Conservation (phyloP, 345 rosid species). For the Salix viminalis region DNA sequence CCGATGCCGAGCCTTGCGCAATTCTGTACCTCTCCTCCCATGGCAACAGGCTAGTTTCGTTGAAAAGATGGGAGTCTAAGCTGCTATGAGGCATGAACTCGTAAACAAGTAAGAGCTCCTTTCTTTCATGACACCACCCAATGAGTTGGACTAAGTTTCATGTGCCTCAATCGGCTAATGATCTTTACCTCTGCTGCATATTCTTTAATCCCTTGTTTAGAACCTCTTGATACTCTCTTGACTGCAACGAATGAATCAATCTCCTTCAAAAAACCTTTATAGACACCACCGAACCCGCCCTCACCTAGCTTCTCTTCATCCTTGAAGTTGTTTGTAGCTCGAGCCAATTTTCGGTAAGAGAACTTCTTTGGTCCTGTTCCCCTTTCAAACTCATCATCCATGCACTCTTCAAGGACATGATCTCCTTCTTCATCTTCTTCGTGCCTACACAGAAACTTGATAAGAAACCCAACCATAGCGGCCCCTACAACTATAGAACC, state of each 20-base stretch:
- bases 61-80: conserved; percentile 26
- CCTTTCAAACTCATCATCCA: conserved; percentile 16
- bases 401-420: not conserved
- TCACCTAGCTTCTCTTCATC: conserved; percentile 27
- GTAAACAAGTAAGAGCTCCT: conserved; percentile 28
- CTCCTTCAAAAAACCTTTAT: conserved; percentile 20
- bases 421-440: not conserved
- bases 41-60: not conserved
- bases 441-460: not conserved
- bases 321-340: conserved; percentile 26
- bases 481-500: not conserved
- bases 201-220: conserved; percentile 25
- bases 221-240: conserved; percentile 15
- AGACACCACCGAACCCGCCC: conserved; percentile 37
- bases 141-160: conserved; percentile 31
- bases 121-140: conserved; percentile 39
- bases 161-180: conserved; percentile 36
- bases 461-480: not conserved
- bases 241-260: conserved; percentile 10
- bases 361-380: conserved; percentile 28
- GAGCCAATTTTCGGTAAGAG: conserved; percentile 17
- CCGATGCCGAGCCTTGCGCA: conserved; percentile 24
- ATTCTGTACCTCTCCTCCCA: conserved; percentile 26
- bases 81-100: conserved; percentile 37
- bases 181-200: conserved; percentile 26